Evolutionary conservation across 169 alveolate species (phyloP).

Genomic region (Fabrea salina): DNA sequence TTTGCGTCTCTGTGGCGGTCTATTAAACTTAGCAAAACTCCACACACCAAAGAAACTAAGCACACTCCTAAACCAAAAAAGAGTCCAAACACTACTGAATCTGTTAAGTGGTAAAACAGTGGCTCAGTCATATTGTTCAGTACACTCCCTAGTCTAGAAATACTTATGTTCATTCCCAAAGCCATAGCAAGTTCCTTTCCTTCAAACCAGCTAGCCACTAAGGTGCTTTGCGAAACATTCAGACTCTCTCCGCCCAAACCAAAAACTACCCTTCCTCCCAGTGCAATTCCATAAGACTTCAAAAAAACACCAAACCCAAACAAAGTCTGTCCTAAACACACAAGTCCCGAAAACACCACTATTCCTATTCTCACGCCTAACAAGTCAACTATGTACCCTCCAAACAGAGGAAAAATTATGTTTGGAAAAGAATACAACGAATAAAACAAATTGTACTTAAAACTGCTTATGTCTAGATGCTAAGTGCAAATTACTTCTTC

Average conservation of each 20-base stretch:
- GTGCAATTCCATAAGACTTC: slow-evolving; percentile 44
- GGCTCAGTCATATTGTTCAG: slow-evolving; percentile 59
- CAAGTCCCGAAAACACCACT: slow-evolving; percentile 38
- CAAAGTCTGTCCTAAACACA: slow-evolving; percentile 51
- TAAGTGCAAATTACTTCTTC: slow-evolving; percentile 16
- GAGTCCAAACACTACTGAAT: slow-evolving; percentile 22
- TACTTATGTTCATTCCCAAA: slow-evolving; percentile 54
- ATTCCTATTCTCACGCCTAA: slow-evolving; percentile 54
- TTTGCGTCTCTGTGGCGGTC: slow-evolving; percentile 33
- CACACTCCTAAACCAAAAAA: slow-evolving; percentile 43
- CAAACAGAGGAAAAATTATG: slow-evolving; percentile 71
- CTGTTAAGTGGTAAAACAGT: slow-evolving; percentile 29
- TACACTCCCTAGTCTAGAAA: slow-evolving; percentile 55
- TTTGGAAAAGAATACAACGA: slow-evolving; percentile 71
- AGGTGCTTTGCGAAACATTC: slow-evolving; percentile 54
- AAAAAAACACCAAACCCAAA: slow-evolving; percentile 49
- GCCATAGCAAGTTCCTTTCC: slow-evolving; percentile 67
- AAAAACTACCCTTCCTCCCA: slow-evolving; percentile 63
- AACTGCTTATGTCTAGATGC: slow-evolving; percentile 2
- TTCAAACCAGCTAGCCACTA: slow-evolving; percentile 59
- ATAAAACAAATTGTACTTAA: slow-evolving; percentile 56
- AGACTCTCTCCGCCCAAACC: slow-evolving; percentile 75
- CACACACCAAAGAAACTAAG: slow-evolving; percentile 39
- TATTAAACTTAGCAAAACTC: slow-evolving; percentile 30
- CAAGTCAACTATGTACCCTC: slow-evolving; percentile 63